Evolutionary conservation across 257 asterid genomes (phyloP).

Genomic region (Solanum raphanifolium): DNA sequence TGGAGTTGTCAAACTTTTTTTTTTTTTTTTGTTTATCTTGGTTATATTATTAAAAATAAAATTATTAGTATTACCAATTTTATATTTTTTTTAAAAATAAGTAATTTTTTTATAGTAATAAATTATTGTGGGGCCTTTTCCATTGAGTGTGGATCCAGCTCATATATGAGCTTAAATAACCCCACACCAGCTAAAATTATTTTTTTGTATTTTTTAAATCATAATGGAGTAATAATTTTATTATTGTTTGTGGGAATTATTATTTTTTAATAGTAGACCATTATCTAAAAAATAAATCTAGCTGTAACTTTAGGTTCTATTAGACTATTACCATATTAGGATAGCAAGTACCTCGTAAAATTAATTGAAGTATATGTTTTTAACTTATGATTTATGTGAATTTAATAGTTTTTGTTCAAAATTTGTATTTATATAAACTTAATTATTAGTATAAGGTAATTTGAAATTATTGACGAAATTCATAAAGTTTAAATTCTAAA

Average conservation of each 20-base stretch:
- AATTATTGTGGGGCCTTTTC: constrained; percentile 1
- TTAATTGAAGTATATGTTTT: not conserved
- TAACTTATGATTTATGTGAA: not conserved
- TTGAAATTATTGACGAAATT: not conserved
- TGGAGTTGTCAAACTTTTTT: not conserved
- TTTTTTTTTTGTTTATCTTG: not conserved
- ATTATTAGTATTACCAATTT: not conserved
- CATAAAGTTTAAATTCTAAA: not conserved
- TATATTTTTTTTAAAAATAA: too few species aligned
- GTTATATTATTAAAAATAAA: not conserved
- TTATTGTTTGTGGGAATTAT: not conserved
- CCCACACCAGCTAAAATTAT: constrained; percentile 12
- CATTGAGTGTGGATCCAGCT: constrained; percentile 14
- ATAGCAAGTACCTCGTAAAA: not conserved
- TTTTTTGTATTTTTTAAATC: not conserved
- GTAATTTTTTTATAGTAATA: not conserved
- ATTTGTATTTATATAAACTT: too few species aligned
- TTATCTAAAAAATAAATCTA: not conserved
- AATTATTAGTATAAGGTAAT: not conserved
- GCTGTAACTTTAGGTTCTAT: not conserved
- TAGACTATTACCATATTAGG: not conserved
- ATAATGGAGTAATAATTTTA: not conserved
- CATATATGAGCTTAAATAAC: constrained; percentile 9
- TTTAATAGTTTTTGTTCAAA: not conserved
- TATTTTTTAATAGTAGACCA: not conserved